Conservation (phyloP, 306 rosid species). For the Citrullus mucosospermus region DNA sequence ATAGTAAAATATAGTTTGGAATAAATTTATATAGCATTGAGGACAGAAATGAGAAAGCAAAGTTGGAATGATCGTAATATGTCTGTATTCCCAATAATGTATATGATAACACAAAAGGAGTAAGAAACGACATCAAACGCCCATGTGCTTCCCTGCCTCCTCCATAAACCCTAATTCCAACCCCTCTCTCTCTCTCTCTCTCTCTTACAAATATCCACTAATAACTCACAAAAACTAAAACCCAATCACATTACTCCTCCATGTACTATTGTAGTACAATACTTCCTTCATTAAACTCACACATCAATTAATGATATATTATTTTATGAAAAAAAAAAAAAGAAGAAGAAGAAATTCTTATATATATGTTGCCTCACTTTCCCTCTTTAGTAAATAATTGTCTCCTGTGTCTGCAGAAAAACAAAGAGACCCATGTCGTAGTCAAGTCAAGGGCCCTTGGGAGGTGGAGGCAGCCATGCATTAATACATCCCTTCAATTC, state of each 20-base stretch:
- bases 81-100: background rate
- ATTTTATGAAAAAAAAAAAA: no score
- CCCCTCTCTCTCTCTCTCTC: background rate
- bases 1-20: constrained; percentile 1
- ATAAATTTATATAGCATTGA: background rate
- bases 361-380: background rate
- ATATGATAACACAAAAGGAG: background rate
- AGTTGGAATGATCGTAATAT: background rate
- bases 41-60: background rate
- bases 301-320: no score
- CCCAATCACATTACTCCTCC: background rate
- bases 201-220: background rate
- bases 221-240: background rate
- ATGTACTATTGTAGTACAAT: no score
- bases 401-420: background rate
- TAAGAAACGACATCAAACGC: constrained; percentile 4
- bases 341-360: no score
- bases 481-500: background rate
- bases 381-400: background rate
- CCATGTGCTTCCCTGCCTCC: constrained; percentile 9
- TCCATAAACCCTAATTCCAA: background rate
- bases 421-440: background rate
- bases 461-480: background rate
- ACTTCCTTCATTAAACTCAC: no score
- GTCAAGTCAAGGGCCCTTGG: background rate